Evolutionary conservation across 2,329 filamentous ascomycete genomes (phyloP).

Genomic region (Diaporthe vaccinii): DNA sequence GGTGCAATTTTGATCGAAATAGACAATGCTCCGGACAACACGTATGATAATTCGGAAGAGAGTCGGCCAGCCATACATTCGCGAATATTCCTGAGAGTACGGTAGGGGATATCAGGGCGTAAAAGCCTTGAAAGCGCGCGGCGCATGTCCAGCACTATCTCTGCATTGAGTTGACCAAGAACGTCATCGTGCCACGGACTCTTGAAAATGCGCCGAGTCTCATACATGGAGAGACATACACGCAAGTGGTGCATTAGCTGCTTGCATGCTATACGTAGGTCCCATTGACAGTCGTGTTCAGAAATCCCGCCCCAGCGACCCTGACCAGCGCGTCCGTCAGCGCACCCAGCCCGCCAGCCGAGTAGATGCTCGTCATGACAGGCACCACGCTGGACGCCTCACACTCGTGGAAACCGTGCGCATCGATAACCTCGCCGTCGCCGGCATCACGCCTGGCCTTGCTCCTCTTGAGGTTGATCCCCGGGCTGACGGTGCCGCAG

Average conservation of each 20-base stretch:
- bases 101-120: too few species aligned
- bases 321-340: constrained; percentile 15
- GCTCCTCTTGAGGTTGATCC: constrained; percentile 35
- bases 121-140: too few species aligned
- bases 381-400: constrained; percentile 33
- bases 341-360: constrained; percentile 20
- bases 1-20: neutral
- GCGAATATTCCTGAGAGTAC: too few species aligned
- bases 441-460: constrained; percentile 13
- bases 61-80: neutral
- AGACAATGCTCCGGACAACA: neutral
- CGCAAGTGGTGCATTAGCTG: neutral
- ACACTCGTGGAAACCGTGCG: constrained; percentile 24
- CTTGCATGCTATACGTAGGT: neutral
- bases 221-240: neutral
- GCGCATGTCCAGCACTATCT: too few species aligned
- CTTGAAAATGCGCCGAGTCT: neutral
- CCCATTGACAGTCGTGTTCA: constrained; percentile 36
- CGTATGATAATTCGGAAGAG: neutral
- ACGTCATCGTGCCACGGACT: too few species aligned
- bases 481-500: constrained; percentile 44
- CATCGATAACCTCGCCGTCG: constrained; percentile 1
- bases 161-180: too few species aligned
- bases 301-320: constrained; percentile 25
- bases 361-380: constrained; percentile 38